Evolutionary conservation across 495 filamentous ascomycete genomes (phyloP).

Genomic region (Chaetomidium leptoderma): DNA sequence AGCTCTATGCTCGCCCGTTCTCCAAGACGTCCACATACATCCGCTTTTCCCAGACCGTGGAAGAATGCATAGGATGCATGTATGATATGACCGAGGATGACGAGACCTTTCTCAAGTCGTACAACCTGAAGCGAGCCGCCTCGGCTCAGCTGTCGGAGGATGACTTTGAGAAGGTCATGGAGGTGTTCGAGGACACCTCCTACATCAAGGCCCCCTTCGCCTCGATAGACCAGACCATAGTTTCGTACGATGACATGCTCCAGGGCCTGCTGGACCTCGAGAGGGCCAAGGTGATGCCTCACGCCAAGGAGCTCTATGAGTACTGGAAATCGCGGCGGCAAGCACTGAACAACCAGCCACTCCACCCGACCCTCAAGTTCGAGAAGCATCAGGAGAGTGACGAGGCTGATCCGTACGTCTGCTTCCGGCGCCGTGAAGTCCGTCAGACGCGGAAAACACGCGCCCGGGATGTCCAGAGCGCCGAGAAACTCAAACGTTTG

Average conservation of each 20-base stretch:
- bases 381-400: constrained; percentile 90
- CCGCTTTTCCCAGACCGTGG: constrained; percentile 95
- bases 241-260: constrained; percentile 76
- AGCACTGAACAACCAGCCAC: constrained; percentile 57
- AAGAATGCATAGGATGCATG: constrained; percentile 75
- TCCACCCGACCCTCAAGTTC: constrained; percentile 80
- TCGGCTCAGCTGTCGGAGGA: constrained; percentile 71
- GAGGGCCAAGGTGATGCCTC: constrained; percentile 56
- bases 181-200: constrained; percentile 86
- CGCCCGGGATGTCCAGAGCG: constrained; percentile 86
- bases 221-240: constrained; percentile 77
- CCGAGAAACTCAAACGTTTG: constrained; percentile 87
- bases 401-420: constrained; percentile 95
- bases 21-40: constrained; percentile 88
- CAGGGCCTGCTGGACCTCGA: constrained; percentile 69
- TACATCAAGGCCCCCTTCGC: constrained; percentile 79
- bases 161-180: constrained; percentile 91
- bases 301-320: constrained; percentile 83
- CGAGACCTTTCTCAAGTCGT: constrained; percentile 72
- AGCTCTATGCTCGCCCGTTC: constrained; percentile 75
- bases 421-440: constrained; percentile 93
- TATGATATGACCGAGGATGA: constrained; percentile 95
- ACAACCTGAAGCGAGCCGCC: constrained; percentile 70
- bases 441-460: constrained; percentile 92
- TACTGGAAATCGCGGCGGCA: constrained; percentile 79